These are phyloP conservation scores for Penicillium frequentans DNA, from an alignment of 2,329 filamentous ascomycete genomes.

Conservation along the genomic window DNA sequence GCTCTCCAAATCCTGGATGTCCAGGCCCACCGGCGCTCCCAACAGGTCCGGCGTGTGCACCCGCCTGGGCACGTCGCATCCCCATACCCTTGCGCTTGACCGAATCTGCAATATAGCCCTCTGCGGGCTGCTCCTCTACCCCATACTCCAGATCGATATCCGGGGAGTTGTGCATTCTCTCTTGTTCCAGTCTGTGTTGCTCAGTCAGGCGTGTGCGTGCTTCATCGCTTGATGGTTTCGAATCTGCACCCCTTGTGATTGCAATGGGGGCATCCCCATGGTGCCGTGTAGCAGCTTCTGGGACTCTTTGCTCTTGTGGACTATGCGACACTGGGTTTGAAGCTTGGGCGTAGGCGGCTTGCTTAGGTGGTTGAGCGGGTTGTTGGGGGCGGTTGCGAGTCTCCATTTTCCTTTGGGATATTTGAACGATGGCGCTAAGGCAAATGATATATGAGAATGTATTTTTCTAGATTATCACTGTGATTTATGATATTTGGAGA, in stretches of 20 bases:
- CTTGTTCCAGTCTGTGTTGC: conserved; percentile 17
- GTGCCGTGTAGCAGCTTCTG: conserved; percentile 3
- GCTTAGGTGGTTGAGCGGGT: conserved; percentile 34
- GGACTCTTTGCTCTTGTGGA: conserved; percentile 26
- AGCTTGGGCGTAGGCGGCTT: conserved; percentile 34
- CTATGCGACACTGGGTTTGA: conserved; percentile 35
- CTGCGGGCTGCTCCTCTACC: conserved; percentile 36
- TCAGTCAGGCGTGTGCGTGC: conserved; percentile 18
- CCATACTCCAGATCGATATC: conserved; percentile 38
- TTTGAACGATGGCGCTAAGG: not conserved
- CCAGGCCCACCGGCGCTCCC: conserved; percentile 31
- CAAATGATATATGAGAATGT: not conserved
- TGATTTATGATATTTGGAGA: not conserved
- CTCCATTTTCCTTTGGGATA: conserved; percentile 16
- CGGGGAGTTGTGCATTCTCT: conserved; percentile 14
- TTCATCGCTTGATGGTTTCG: conserved; percentile 30
- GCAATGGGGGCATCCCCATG: conserved; percentile 25
- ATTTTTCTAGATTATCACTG: not conserved
- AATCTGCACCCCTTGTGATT: conserved; percentile 24
- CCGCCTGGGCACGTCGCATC: conserved; percentile 27
- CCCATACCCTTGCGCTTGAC: conserved; percentile 28
- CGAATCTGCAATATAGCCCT: conserved; percentile 35
- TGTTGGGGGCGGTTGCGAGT: conserved; percentile 12
- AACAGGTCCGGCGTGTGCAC: conserved; percentile 37
- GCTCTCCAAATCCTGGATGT: conserved; percentile 33